Conservation (phyloP, 2,329 filamentous ascomycete genomes). For the Microascus cirrosus region DNA sequence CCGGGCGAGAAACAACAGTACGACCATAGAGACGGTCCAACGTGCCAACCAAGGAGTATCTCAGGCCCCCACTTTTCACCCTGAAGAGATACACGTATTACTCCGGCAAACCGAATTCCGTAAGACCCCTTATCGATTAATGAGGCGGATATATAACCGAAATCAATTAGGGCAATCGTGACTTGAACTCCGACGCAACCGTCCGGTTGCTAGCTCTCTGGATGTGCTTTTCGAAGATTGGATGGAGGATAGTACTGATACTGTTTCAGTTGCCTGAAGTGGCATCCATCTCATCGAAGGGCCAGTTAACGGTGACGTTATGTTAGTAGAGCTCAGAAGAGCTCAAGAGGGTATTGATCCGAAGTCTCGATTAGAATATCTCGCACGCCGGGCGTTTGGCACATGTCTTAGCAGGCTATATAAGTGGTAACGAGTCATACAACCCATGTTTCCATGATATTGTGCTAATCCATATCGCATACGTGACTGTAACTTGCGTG, state of each 20-base stretch:
- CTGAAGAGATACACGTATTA: no score
- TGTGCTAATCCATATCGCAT: conserved; percentile 3
- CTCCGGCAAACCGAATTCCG: no score
- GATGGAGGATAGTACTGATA: not conserved
- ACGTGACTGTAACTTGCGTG: conserved; percentile 2
- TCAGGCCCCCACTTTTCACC: no score
- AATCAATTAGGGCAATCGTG: not conserved
- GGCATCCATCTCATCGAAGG: not conserved
- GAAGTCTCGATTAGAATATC: conserved; percentile 4
- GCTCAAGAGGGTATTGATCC: not conserved
- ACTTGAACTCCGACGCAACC: conserved; percentile 1
- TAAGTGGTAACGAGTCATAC: not conserved
- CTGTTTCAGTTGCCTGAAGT: not conserved
- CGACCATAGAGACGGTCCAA: no score
- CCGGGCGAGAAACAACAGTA: no score
- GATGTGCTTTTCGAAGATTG: conserved; percentile 5
- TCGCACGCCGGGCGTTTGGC: not conserved
- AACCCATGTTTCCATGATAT: not conserved
- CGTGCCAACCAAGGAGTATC: no score
- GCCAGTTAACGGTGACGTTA: conserved; percentile 3
- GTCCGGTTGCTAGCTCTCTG: not conserved
- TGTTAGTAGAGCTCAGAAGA: conserved; percentile 4
- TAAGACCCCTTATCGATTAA: no score
- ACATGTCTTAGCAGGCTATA: not conserved
- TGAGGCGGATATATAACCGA: not conserved